These are phyloP conservation scores for Ogataea angusta DNA, from an alignment of 805 yeast species.

Conservation along the genomic window DNA sequence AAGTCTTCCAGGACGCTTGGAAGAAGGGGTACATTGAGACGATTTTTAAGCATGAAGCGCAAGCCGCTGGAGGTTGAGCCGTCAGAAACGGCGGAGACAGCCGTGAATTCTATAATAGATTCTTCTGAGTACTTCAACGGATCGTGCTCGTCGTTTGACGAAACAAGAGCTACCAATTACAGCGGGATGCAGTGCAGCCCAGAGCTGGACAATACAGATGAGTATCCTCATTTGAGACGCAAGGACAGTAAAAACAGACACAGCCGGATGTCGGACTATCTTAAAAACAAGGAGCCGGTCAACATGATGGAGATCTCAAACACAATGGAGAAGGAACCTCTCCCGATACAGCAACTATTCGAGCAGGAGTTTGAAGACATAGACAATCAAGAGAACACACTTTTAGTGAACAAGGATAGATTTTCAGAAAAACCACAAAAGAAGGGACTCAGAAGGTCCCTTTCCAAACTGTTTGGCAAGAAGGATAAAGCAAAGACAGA, in stretches of 20 bases:
- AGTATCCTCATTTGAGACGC: slow-evolving; percentile 15
- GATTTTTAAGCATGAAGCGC: slow-evolving; percentile 11
- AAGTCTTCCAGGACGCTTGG: slow-evolving; percentile 2
- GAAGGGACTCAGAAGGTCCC: slow-evolving; percentile 15
- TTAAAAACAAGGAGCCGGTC: slow-evolving; percentile 6
- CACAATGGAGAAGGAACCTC: neutral
- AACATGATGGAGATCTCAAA: neutral
- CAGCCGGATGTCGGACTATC: slow-evolving; percentile 5
- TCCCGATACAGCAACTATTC: slow-evolving; percentile 13
- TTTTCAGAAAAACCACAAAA: neutral
- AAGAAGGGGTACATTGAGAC: slow-evolving; percentile 6
- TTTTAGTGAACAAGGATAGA: neutral
- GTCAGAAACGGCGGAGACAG: neutral
- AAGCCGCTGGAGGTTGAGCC: neutral
- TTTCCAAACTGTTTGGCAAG: slow-evolving; percentile 14
- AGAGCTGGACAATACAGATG: neutral
- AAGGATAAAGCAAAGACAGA: slow-evolving; percentile 4
- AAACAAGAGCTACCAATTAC: neutral
- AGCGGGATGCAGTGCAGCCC: slow-evolving; percentile 1
- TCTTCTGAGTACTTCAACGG: neutral
- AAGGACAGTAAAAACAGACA: slow-evolving; percentile 9
- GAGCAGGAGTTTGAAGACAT: slow-evolving; percentile 3
- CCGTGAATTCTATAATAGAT: neutral
- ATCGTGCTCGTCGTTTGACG: neutral
- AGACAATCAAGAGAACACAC: slow-evolving; percentile 4